phyloP scores from a whole-genome alignment of 352 stramenopile genomes.

The Globisporangium takayamanum region DNA sequence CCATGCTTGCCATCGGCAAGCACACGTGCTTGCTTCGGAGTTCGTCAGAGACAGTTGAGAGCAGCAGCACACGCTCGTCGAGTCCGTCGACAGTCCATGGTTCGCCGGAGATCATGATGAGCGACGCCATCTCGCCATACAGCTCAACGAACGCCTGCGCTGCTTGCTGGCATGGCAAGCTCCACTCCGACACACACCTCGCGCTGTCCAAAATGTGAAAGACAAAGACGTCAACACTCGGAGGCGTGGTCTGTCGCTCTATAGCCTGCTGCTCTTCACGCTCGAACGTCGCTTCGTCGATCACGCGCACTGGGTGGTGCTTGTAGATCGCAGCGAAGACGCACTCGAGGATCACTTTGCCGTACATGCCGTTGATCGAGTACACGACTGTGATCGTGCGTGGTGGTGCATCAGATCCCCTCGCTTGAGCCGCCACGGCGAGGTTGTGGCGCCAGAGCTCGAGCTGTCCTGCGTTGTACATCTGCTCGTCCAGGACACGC shows the following conservation, averaged over 20 bases:
- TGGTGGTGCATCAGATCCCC: conserved; percentile 4
- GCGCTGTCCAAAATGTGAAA: too few species aligned
- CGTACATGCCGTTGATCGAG: conserved; percentile 5
- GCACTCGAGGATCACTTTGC: conserved; percentile 22
- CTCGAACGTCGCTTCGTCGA: conserved; percentile 15
- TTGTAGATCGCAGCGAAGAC: conserved; percentile 24
- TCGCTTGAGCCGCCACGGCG: background rate
- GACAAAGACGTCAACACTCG: conserved; percentile 25
- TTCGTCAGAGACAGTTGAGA: conserved; percentile 20
- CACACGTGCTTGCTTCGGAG: conserved; percentile 16
- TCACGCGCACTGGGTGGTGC: conserved; percentile 19
- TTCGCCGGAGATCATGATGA: conserved; percentile 33
- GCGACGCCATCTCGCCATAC: conserved; percentile 1
- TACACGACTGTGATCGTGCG: conserved; percentile 19
- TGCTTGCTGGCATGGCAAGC: conserved; percentile 11
- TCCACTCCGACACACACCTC: too few species aligned
- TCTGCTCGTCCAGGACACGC: background rate
- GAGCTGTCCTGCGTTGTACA: conserved; percentile 11
- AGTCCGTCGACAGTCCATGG: conserved; percentile 15
- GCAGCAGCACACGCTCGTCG: conserved; percentile 25
- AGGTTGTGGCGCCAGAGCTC: conserved; percentile 29
- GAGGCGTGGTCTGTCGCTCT: background rate
- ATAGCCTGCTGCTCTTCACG: conserved; percentile 1
- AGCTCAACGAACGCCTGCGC: conserved; percentile 2
- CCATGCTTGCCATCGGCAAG: conserved; percentile 27